Base-by-base conservation (phyloP, 208 protist species). In the Trypanosomatidae sp. region DNA sequence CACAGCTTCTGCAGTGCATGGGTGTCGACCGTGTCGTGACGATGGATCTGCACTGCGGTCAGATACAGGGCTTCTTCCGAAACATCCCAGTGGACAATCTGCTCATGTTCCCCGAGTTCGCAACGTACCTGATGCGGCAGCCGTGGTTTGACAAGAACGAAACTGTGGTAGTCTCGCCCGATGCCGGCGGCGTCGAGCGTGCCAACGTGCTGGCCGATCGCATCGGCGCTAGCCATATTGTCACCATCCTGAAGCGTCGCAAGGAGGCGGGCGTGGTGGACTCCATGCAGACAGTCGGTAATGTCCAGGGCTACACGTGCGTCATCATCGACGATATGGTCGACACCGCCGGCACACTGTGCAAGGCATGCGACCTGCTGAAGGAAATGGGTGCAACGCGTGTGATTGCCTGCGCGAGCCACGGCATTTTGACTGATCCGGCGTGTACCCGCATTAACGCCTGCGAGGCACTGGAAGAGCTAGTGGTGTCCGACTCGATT, bases 311-410 rank as follows among this genome's bases (percentile, higher is more conserved):
- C 53, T 98, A 97, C 82, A 91, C 95, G 33, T 95, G 88, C 76
- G 87, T 99, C 47, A 97, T 99, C 52, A 85, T 99, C 30, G 98
- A 99, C 67, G 98, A 99, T 80, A 99, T 99, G 87, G 92, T 98
- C 55, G 98, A 99, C 79, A 99, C 98, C 10, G 97, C 90, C 3
- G 96, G 97, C 41, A 99, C 98, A 15, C 90, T 99, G 28, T 91
- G 80, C 79, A 98, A 96, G 71, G 97, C 97, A 33, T 94, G 89
- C 58, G 84, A 94, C 47, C 71, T 97, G 55, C 82, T 97, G 30
- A 94, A 91, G 73, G 90, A 94, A 55, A 96, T 95, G 91, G 93
- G 93, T 6, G 98, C 98, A 5, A 81, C 80, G 39, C 86, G 88
- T 55, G 92, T 99, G 1, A 96, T 98, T 71, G 98, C 97, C 13